Evolutionary conservation across 2,329 filamentous ascomycete species (phyloP), one percentile per base, ranked within the genome.

Genomic region (Arachnopeziza araneosa): DNA sequence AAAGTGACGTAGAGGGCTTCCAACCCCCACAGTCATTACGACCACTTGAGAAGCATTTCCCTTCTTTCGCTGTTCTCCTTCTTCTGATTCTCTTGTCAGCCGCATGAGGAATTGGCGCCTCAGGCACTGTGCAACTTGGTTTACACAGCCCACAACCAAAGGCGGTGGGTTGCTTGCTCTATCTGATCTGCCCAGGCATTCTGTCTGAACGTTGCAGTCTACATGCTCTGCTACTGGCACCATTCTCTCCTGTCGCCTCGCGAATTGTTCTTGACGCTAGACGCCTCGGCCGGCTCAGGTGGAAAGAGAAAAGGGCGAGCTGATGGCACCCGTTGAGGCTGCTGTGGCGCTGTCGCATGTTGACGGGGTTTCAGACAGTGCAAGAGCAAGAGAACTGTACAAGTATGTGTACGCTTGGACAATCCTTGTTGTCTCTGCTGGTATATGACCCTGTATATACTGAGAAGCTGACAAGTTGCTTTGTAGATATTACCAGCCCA

Each of bases 361-460:
- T 17, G 69, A 68, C 19, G 68, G 68, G 0, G 59, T 73, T 2
- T 69, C 70, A 0, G 70, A 73, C 53, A 63, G 61, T 58, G 67
- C 68, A 2, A 64, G 71, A 55, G 69, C 69, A 21, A 65, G 70
- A 63, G 71, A 73, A 60, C 48, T 73, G 49, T 73, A 73, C 66
- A 72, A 72, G 71, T 73, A 64, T 19, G 69, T 66, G 14, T 57
- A n/a, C n/a, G 26, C 26, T 9, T 22, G n/a, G 6, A 48, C 19
- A 12, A 23, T 22, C 24, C 5, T 49, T 19, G 2, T 54, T 44
- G 36, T 44, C 36, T 44, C 36, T 19, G 36, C 36, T 44, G 4
- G 26, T 30, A 9, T 5, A 44, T 44, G 5, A 8, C 17, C 17
- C 17, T 19, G 3, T 44, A 5, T 19, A 5, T 44, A 3, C 36